phyloP scores from a whole-genome alignment of 345 rosid genomes.

The Hypericum androsaemum region DNA sequence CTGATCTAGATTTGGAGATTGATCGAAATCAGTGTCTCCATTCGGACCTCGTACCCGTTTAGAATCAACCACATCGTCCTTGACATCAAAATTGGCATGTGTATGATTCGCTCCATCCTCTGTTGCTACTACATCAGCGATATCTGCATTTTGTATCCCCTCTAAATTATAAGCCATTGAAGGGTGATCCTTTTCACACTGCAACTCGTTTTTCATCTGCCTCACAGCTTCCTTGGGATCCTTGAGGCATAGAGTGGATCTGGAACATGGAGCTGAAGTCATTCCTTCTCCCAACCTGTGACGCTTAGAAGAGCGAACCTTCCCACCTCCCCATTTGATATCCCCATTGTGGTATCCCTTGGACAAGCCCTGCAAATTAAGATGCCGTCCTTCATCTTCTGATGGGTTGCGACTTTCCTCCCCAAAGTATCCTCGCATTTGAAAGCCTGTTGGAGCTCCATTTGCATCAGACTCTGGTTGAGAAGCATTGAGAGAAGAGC shows the following conservation, averaged over 20 bases:
- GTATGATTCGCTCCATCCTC: constrained; percentile 15
- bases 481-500: constrained; percentile 38
- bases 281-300: constrained; percentile 42
- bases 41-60: constrained; percentile 9
- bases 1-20: constrained; percentile 21
- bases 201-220: constrained; percentile 21
- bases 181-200: constrained; percentile 22
- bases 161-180: constrained; percentile 15
- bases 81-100: constrained; percentile 17
- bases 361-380: constrained; percentile 21
- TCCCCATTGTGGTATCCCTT: constrained; percentile 40
- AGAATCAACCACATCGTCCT: constrained; percentile 25
- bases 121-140: constrained; percentile 14
- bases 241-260: constrained; percentile 15
- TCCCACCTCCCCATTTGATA: constrained; percentile 84
- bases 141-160: constrained; percentile 13
- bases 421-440: constrained; percentile 23
- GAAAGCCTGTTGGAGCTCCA: constrained; percentile 18
- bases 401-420: constrained; percentile 19
- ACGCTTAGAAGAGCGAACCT: constrained; percentile 68
- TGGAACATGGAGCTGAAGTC: constrained; percentile 23
- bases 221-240: constrained; percentile 24
- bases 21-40: constrained; percentile 18
- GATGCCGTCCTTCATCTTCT: constrained; percentile 24
- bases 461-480: constrained; percentile 22